Percentiles rank a stretch among this genome's conserved stretches.
Evolutionary conservation across 2,329 filamentous ascomycete species (phyloP).

Genomic region (Penicillium sp.): DNA sequence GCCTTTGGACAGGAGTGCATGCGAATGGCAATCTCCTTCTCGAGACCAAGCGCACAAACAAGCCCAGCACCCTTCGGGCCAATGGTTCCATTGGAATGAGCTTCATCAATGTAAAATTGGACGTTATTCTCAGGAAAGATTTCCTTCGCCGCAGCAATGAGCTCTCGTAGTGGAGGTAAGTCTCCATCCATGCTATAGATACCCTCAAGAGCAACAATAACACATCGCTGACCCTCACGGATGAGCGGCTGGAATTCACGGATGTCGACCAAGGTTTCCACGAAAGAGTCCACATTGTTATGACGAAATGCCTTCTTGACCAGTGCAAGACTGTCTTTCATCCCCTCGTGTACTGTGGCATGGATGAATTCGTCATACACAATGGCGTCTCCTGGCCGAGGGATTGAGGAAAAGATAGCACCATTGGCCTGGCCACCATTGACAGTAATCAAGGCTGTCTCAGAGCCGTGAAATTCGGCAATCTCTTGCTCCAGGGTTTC

Average conservation of each 20-base stretch:
- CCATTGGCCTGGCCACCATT: conserved; percentile 49
- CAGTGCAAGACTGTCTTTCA: conserved; percentile 61
- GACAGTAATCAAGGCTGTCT: conserved; percentile 59
- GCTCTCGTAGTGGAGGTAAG: conserved; percentile 46
- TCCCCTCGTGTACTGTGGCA: conserved; percentile 73
- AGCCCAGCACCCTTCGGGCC: conserved; percentile 51
- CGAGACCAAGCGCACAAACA: conserved; percentile 50
- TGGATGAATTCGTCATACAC: conserved; percentile 72
- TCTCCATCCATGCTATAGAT: conserved; percentile 60
- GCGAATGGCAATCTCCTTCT: conserved; percentile 49
- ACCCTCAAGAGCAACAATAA: conserved; percentile 52
- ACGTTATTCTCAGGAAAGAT: conserved; percentile 42
- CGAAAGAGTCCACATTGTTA: conserved; percentile 39
- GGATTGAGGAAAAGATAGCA: conserved; percentile 59
- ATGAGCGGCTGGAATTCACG: conserved; percentile 19
- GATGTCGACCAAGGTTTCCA: not conserved
- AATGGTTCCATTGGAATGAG: conserved; percentile 53
- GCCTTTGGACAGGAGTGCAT: conserved; percentile 55
- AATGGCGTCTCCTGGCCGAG: conserved; percentile 60
- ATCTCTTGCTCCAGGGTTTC: conserved; percentile 58
- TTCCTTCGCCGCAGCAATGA: conserved; percentile 46
- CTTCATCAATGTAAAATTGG: conserved; percentile 48
- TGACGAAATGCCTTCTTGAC: conserved; percentile 46
- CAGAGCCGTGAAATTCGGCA: conserved; percentile 59
- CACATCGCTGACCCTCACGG: conserved; percentile 38